phyloP scores from a whole-genome alignment of 2,329 filamentous ascomycete genomes.

The Neofusicoccum cordaticola region DNA sequence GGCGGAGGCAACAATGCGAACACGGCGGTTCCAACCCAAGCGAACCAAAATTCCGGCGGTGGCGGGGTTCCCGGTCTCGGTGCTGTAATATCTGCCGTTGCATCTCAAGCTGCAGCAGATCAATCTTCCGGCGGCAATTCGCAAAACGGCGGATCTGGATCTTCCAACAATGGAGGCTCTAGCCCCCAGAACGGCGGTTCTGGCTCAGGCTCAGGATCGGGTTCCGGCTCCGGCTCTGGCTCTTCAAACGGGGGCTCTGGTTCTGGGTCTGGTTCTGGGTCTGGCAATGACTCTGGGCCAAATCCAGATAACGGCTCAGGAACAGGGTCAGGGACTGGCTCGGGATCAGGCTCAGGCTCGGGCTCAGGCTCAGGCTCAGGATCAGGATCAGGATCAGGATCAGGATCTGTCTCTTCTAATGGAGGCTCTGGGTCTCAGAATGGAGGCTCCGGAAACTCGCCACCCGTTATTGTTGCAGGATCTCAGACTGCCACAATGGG shows the following conservation, averaged over 20 bases:
- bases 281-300: background rate
- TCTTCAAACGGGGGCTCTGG: background rate
- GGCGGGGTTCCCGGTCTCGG: background rate
- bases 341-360: background rate
- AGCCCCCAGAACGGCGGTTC: background rate
- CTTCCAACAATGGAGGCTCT: background rate
- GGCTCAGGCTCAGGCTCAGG: background rate
- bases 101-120: background rate
- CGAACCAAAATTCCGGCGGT: background rate
- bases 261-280: conserved; percentile 8
- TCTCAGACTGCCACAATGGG: conserved; percentile 30
- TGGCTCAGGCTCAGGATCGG: background rate
- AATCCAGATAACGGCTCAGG: too few relatives aligned
- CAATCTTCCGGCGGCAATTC: conserved; percentile 10
- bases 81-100: background rate
- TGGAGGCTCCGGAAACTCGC: background rate
- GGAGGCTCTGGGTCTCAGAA: background rate
- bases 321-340: background rate
- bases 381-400: background rate
- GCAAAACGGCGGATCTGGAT: conserved; percentile 19
- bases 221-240: background rate
- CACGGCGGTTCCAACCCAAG: background rate
- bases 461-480: conserved; percentile 21
- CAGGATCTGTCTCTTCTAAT: background rate
- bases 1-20: background rate